Percentiles rank a stretch among this genome's conserved stretches.
phyloP scores from a whole-genome alignment of 495 filamentous ascomycete species.

The Umbilicaria muhlenbergii region DNA sequence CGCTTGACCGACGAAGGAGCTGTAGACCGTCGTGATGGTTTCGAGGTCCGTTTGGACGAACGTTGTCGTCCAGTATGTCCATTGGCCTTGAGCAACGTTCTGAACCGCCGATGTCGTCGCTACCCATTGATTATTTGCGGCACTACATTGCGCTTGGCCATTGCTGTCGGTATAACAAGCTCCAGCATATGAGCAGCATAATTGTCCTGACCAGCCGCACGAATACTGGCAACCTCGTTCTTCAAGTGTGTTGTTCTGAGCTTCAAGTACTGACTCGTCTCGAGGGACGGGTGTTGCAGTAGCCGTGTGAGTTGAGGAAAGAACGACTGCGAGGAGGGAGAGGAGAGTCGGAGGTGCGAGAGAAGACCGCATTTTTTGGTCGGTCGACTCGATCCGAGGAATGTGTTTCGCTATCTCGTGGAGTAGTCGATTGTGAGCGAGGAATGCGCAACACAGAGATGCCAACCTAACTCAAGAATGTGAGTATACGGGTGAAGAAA shows the following conservation, averaged over 20 bases:
- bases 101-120: constrained; percentile 12
- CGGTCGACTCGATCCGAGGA: too few species aligned
- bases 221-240: constrained; percentile 41
- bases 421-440: too few species aligned
- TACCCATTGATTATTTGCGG: constrained; percentile 12
- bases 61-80: constrained; percentile 55
- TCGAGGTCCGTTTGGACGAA: constrained; percentile 48
- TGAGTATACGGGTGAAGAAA: too few species aligned
- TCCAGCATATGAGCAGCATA: constrained; percentile 48
- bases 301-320: constrained; percentile 20
- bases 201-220: constrained; percentile 51
- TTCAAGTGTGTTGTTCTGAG: constrained; percentile 24
- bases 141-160: constrained; percentile 37
- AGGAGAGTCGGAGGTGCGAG: constrained; percentile 12
- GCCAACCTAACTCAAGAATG: too few species aligned
- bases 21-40: constrained; percentile 53
- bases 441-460: too few species aligned
- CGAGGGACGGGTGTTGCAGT: constrained; percentile 10
- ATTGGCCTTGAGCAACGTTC: constrained; percentile 22
- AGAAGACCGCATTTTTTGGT: constrained; percentile 11
- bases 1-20: constrained; percentile 24
- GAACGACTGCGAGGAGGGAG: constrained; percentile 16
- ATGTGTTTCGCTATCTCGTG: too few species aligned
- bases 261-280: constrained; percentile 7
- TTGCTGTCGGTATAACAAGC: constrained; percentile 46